Evolutionary conservation across 805 yeast species (phyloP), one percentile per base, ranked within the genome.

Genomic region (Saccharomycopsis sp.): DNA sequence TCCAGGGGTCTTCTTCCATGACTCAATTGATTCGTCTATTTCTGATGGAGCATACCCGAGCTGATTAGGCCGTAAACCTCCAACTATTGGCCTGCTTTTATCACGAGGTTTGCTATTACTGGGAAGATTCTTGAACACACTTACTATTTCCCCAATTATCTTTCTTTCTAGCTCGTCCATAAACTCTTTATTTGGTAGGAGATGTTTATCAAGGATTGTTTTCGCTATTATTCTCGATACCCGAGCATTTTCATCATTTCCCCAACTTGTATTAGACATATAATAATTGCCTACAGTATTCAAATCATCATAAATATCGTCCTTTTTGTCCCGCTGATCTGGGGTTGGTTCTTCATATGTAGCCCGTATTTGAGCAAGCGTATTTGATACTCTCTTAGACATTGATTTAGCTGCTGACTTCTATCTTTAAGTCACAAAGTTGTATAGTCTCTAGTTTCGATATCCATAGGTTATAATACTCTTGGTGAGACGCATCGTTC

Each of bases 101-200:
- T 44, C 22, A 42, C 50, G 57, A 29, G 38, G 38, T 29, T 29
- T 29, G 5, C 9, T 12, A 35, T 58, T 66, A 66, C 9, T 67
- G 61, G 7, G 63, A 70, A 56, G 66, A 68, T 25, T 52, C 56
- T 69, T 65, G 20, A 44, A 44, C 19, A 7, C 12, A 12, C 9
- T 19, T 19, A 7, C 12, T n/a, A 44, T 44, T 44, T 8, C 12
- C 3, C 12, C 22, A 17, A 44, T 44, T 8, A 44, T 17, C 12
- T 44, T 44, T 7, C 49, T 44, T 44, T 44, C 49, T 5, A 17
- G 22, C 8, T 44, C 49, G 12, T 44, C 12, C 8, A 17, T 7
- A 7, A 17, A 7, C 22, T 44, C 20, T 44, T 44, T 17, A 44
- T 17, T 44, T 17, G 5, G n/a, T n/a, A n/a, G 5, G 38, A 29